phyloP scores from a whole-genome alignment of 2,329 filamentous ascomycete genomes.

The Zalaria sp. region DNA sequence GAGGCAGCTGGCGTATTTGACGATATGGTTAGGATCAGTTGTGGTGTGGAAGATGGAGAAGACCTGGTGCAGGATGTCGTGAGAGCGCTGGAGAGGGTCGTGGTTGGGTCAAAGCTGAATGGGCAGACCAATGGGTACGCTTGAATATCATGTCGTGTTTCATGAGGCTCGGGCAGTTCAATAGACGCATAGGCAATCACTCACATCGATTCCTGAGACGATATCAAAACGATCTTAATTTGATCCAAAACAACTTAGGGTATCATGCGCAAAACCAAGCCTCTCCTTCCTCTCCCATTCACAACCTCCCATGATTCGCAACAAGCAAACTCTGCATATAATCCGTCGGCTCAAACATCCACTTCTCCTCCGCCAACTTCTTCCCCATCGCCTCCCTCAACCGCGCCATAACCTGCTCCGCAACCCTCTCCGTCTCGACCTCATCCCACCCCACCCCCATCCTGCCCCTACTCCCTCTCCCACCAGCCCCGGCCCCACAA shows the following conservation, averaged over 20 bases:
- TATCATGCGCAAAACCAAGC: too few species aligned
- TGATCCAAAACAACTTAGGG: too few species aligned
- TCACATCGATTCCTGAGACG: too few species aligned
- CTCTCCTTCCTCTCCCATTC: neutral
- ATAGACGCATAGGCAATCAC: too few species aligned
- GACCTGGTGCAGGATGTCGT: conserved; percentile 74
- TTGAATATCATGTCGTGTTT: neutral
- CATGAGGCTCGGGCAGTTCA: too few species aligned
- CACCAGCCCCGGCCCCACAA: neutral
- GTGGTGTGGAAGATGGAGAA: conserved; percentile 79
- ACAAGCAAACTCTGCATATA: conserved; percentile 3
- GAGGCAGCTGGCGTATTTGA: conserved; percentile 92
- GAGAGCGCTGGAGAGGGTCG: conserved; percentile 67
- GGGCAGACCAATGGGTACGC: conserved; percentile 7
- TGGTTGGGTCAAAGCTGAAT: conserved; percentile 33
- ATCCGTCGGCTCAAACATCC: conserved; percentile 5
- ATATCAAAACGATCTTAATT: too few species aligned
- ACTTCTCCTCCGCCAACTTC: conserved; percentile 1
- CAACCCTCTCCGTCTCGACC: conserved; percentile 3
- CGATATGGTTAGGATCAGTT: conserved; percentile 85
- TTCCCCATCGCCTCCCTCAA: conserved; percentile 2
- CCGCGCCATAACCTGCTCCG: conserved; percentile 3
- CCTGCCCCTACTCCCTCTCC: conserved; percentile 1
- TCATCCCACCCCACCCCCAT: neutral
- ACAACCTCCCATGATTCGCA: conserved; percentile 3